Evolutionary conservation across 225 moss, liverwort and hornwort genomes (phyloP).

Genomic region (Asterella californica): DNA sequence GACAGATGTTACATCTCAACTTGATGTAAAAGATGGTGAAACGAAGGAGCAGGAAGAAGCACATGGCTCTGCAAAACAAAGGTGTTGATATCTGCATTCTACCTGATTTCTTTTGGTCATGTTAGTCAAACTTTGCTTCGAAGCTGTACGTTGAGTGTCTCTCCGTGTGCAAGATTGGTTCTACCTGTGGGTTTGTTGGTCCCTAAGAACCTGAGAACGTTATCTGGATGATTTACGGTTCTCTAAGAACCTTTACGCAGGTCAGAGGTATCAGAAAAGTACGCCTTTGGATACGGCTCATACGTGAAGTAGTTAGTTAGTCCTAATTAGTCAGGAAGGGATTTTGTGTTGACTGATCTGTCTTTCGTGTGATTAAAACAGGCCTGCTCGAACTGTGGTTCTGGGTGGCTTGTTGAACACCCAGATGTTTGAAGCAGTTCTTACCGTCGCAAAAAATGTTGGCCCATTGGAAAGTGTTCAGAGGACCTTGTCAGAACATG

Average conservation of each 20-base stretch:
- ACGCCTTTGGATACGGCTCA: not conserved
- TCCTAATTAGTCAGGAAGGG: no score
- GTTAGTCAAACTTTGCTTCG: not conserved
- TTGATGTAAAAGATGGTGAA: not conserved
- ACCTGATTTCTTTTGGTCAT: not conserved
- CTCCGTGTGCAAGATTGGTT: no score
- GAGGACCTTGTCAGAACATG: constrained; percentile 56
- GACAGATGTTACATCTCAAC: constrained; percentile 16
- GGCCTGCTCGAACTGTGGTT: constrained; percentile 86
- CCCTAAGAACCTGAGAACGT: not conserved
- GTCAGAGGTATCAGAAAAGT: not conserved
- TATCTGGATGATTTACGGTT: not conserved
- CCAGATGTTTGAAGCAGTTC: constrained; percentile 72
- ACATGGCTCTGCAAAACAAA: constrained; percentile 16
- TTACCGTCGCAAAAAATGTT: constrained; percentile 62
- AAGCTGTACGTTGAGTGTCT: not conserved
- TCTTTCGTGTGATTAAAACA: constrained; percentile 31
- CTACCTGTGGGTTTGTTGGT: not conserved
- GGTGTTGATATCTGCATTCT: not conserved
- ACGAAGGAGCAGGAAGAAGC: constrained; percentile 6
- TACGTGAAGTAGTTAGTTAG: not conserved
- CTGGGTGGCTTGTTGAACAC: constrained; percentile 65
- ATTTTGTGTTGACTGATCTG: not conserved
- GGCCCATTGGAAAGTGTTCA: constrained; percentile 70
- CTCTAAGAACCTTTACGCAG: no score